These are phyloP conservation scores for Aspergillus versicolor DNA, from an alignment of 2,329 filamentous ascomycete species.

Conservation along the genomic window DNA sequence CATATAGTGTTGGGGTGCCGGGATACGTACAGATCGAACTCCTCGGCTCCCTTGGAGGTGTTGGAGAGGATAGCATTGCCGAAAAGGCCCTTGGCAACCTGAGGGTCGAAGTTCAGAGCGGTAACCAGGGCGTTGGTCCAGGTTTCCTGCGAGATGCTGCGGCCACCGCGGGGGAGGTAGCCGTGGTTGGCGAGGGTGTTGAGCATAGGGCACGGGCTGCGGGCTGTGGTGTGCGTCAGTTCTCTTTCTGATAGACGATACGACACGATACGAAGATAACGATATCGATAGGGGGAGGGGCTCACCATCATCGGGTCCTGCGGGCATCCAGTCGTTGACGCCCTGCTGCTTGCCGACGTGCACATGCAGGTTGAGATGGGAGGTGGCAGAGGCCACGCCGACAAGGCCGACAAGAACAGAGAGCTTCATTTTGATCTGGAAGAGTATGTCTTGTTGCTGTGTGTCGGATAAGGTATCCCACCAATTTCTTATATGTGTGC, in stretches of 20 bases:
- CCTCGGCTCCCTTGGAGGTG: not conserved
- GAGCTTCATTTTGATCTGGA: not conserved
- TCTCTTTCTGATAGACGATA: too few species aligned
- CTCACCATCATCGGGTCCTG: too few species aligned
- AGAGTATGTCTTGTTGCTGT: too few species aligned
- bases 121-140: slow-evolving; percentile 25
- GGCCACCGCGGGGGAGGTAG: slow-evolving; percentile 41
- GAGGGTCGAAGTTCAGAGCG: slow-evolving; percentile 7
- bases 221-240: not conserved
- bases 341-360: not conserved
- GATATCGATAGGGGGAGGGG: not conserved
- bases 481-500: too few species aligned
- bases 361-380: not conserved
- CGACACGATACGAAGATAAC: not conserved
- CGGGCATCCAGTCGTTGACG: too few species aligned
- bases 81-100: slow-evolving; percentile 2
- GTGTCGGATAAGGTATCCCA: too few species aligned
- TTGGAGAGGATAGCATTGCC: not conserved
- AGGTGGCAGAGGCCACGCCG: not conserved
- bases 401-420: not conserved
- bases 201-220: slow-evolving; percentile 40
- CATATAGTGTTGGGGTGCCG: too few species aligned
- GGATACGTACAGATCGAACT: not conserved
- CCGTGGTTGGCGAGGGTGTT: slow-evolving; percentile 44
- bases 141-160: slow-evolving; percentile 35